phyloP scores from a whole-genome alignment of 2,329 filamentous ascomycete genomes.

The Graphilbum sp. region DNA sequence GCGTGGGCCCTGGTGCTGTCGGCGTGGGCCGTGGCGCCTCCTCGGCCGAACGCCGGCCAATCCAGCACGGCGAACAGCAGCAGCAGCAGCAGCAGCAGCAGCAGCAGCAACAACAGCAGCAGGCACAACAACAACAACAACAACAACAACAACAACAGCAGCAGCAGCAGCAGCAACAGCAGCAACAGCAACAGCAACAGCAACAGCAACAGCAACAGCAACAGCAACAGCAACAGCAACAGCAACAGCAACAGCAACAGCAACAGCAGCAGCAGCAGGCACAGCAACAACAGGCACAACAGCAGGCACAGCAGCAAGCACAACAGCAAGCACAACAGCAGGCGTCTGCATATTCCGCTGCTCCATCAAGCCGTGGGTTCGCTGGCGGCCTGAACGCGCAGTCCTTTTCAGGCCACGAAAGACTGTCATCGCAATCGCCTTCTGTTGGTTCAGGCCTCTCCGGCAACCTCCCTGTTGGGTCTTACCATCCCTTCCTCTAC shows the following conservation, averaged over 20 bases:
- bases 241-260: constrained; percentile 21
- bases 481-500: constrained; percentile 18
- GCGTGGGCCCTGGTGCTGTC: constrained; percentile 50
- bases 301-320: neutral
- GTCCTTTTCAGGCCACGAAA: neutral
- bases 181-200: neutral
- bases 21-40: constrained; percentile 29
- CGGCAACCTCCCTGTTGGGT: neutral
- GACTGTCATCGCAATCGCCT: neutral
- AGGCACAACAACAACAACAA: constrained; percentile 19
- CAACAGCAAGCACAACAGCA: too few relatives aligned
- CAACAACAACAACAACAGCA: neutral
- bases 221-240: neutral
- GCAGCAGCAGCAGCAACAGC: neutral
- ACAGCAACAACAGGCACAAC: too few relatives aligned
- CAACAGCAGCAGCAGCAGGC: neutral
- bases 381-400: neutral
- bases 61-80: constrained; percentile 19
- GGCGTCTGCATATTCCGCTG: neutral
- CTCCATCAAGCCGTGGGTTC: neutral
- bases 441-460: neutral
- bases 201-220: constrained; percentile 15
- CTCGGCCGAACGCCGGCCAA: constrained; percentile 32
- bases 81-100: constrained; percentile 11
- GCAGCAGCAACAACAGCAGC: neutral